Conservation (phyloP, 345 rosid genomes). For the Punica granatum region DNA sequence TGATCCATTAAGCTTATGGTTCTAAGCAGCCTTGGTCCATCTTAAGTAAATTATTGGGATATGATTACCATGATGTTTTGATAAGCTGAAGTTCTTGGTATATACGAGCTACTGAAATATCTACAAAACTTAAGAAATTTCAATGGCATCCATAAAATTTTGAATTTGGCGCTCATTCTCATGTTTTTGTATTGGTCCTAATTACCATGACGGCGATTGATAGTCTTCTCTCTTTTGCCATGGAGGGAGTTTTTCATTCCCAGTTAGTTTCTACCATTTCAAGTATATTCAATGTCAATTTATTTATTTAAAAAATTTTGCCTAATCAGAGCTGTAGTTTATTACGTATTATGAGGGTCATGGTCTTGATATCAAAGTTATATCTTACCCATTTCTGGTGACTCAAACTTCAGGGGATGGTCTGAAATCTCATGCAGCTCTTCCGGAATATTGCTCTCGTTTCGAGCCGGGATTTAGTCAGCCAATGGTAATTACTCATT, state of each 20-base stretch:
- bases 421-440: slow-evolving; percentile 38
- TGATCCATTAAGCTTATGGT: neutral
- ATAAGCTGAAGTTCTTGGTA: too few relatives aligned
- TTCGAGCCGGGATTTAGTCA: slow-evolving; percentile 67
- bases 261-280: neutral
- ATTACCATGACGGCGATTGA: neutral
- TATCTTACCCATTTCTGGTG: slow-evolving; percentile 28
- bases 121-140: neutral
- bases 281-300: too few relatives aligned
- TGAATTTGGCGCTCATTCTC: neutral
- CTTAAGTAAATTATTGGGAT: neutral
- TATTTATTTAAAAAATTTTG: too few relatives aligned
- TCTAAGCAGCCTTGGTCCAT: neutral
- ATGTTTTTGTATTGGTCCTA: neutral
- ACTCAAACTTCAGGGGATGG: slow-evolving; percentile 33
- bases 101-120: too few relatives aligned
- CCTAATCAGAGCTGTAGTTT: too few relatives aligned
- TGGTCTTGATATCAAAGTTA: neutral
- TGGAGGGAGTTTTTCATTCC: neutral
- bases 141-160: too few relatives aligned
- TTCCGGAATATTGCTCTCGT: slow-evolving; percentile 33
- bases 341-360: neutral
- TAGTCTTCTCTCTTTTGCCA: neutral
- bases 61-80: neutral
- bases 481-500: slow-evolving; percentile 40